Conservation (phyloP, 768 basidiomycete genomes). For the Lepiota subincarnata region DNA sequence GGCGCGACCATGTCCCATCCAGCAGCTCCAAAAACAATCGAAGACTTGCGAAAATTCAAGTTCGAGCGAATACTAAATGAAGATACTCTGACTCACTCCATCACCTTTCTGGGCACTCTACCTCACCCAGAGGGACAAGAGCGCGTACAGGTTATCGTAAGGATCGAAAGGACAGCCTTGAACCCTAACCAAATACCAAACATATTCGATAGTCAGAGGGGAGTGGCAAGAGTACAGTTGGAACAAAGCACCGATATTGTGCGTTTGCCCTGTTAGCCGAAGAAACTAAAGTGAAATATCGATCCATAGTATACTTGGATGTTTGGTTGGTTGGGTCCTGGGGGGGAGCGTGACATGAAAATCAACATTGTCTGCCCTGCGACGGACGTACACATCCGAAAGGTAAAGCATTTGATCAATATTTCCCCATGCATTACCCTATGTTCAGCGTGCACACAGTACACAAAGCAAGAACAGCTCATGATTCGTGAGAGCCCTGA, state of each 20-base stretch:
- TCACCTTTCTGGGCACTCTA: constrained; percentile 68
- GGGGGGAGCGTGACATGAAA: constrained; percentile 61
- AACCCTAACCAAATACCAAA: constrained; percentile 33
- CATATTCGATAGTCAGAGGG: constrained; percentile 33
- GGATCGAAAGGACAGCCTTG: constrained; percentile 74
- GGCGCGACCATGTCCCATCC: constrained; percentile 29
- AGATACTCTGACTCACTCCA: constrained; percentile 56
- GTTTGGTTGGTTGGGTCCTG: constrained; percentile 59
- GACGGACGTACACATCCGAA: constrained; percentile 84
- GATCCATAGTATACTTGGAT: constrained; percentile 71
- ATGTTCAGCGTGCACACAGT: constrained; percentile 36
- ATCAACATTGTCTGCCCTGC: constrained; percentile 85
- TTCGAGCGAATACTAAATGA: constrained; percentile 57
- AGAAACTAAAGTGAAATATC: background rate
- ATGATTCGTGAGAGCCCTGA: constrained; percentile 84
- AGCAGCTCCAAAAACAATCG: constrained; percentile 27
- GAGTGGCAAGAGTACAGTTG: constrained; percentile 39
- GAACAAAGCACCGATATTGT: constrained; percentile 70
- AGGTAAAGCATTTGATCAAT: constrained; percentile 38
- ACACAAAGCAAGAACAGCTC: constrained; percentile 64
- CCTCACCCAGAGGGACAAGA: constrained; percentile 24
- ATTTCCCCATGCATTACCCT: background rate
- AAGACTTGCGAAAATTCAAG: constrained; percentile 42
- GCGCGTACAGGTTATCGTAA: constrained; percentile 55
- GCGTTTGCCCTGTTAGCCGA: constrained; percentile 19